phyloP scores from a whole-genome alignment of 2,329 filamentous ascomycete species.

The Chaetomium globosum region DNA sequence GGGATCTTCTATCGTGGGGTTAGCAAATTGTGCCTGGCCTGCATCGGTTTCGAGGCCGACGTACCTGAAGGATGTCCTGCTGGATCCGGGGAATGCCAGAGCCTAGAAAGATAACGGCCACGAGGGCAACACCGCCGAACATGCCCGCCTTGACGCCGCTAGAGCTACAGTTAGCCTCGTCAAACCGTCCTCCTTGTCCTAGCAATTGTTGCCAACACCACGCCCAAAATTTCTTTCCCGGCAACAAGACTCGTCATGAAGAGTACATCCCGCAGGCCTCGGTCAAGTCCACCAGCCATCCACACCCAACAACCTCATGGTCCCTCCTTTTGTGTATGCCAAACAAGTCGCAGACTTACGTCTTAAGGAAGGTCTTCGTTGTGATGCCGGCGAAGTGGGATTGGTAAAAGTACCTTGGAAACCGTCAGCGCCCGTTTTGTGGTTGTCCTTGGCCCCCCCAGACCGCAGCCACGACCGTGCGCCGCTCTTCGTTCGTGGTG shows the following conservation, averaged over 20 bases:
- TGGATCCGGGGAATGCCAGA: constrained; percentile 65
- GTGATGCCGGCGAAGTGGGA: constrained; percentile 59
- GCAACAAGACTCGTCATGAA: neutral
- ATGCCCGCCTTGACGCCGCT: constrained; percentile 57
- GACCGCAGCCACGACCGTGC: neutral
- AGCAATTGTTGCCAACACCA: neutral
- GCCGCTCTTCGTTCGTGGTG: neutral
- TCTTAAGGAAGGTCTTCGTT: constrained; percentile 48
- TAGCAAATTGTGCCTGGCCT: constrained; percentile 24
- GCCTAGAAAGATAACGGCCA: constrained; percentile 61
- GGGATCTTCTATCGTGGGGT: constrained; percentile 55
- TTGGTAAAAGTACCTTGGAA: constrained; percentile 63
- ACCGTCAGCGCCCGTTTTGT: constrained; percentile 38
- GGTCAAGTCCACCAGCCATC: neutral
- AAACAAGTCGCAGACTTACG: constrained; percentile 51
- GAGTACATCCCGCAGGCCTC: neutral
- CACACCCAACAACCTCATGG: too few species aligned
- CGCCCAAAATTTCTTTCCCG: neutral
- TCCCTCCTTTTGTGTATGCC: neutral
- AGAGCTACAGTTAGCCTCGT: constrained; percentile 27
- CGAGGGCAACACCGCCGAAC: constrained; percentile 61
- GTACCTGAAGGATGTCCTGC: constrained; percentile 61
- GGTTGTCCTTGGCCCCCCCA: neutral
- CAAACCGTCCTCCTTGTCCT: neutral
- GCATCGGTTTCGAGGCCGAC: constrained; percentile 21